Percentiles rank a stretch among this genome's conserved stretches.
phyloP scores from a whole-genome alignment of 2,329 filamentous ascomycete species.

The Sporothrix pseudoabietina region DNA sequence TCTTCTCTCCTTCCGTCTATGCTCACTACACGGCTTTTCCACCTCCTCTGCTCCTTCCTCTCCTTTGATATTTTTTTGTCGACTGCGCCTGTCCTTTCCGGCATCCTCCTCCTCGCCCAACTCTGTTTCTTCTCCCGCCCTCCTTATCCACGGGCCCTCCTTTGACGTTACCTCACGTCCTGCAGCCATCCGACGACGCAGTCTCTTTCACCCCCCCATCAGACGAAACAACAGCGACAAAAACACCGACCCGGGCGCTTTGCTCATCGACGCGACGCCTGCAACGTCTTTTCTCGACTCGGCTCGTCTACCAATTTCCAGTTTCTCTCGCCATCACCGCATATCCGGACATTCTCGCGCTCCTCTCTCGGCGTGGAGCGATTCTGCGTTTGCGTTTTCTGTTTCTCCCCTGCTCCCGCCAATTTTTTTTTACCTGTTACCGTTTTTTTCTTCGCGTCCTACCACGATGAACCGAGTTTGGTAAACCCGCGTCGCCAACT shows the following conservation, averaged over 20 bases:
- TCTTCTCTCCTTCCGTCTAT: constrained; percentile 6
- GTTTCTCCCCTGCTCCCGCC: constrained; percentile 5
- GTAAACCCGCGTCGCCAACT: constrained; percentile 24
- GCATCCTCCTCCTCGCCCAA: not conserved
- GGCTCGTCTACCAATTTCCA: not conserved
- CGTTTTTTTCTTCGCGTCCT: not conserved
- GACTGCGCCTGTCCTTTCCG: not conserved
- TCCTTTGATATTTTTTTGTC: not conserved
- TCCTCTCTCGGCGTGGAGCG: not conserved
- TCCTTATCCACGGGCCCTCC: not conserved
- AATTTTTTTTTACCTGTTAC: not conserved
- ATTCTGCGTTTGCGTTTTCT: not conserved
- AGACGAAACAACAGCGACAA: constrained; percentile 3
- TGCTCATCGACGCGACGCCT: not conserved
- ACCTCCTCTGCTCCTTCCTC: constrained; percentile 6
- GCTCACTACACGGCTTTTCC: not conserved
- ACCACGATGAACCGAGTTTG: constrained; percentile 26
- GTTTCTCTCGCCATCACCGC: constrained; percentile 8
- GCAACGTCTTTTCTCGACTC: not conserved
- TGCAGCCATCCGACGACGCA: constrained; percentile 15
- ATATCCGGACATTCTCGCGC: not conserved
- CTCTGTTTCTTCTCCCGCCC: not conserved
- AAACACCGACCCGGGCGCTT: not conserved
- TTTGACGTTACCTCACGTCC: constrained; percentile 13
- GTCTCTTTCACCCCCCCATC: constrained; percentile 1